Conservation (phyloP, 2,329 filamentous ascomycete species). For the Aspergillus persii region DNA sequence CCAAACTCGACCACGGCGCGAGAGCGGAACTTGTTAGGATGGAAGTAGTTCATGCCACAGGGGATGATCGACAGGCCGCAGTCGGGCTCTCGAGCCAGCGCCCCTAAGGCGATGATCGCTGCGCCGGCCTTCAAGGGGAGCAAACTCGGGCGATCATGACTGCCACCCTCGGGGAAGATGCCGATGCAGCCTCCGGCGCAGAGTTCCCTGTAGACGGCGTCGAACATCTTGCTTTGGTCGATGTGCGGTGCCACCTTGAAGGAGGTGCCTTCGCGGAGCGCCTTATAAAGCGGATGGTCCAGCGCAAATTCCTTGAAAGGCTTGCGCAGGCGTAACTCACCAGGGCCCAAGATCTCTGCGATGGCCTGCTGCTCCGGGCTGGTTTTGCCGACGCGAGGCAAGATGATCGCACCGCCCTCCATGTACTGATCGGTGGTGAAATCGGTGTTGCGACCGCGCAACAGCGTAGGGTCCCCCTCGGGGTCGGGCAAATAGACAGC, state of each 20-base stretch:
- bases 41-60: slow-evolving; percentile 99
- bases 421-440: slow-evolving; percentile 74
- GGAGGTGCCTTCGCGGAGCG: slow-evolving; percentile 70
- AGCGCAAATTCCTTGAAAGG: slow-evolving; percentile 64
- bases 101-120: slow-evolving; percentile 94
- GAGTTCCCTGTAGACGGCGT: slow-evolving; percentile 86
- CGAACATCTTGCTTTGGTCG: slow-evolving; percentile 89
- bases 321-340: slow-evolving; percentile 83
- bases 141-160: slow-evolving; percentile 88
- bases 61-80: slow-evolving; percentile 93
- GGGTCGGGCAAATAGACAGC: slow-evolving; percentile 87
- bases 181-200: slow-evolving; percentile 83
- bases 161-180: slow-evolving; percentile 96
- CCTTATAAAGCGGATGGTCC: slow-evolving; percentile 68
- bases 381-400: slow-evolving; percentile 78
- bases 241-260: slow-evolving; percentile 91
- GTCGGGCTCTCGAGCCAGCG: slow-evolving; percentile 78
- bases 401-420: slow-evolving; percentile 77
- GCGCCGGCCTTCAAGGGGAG: slow-evolving; percentile 93
- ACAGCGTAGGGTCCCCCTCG: slow-evolving; percentile 74
- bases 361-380: slow-evolving; percentile 77
- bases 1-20: slow-evolving; percentile 95
- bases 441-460: slow-evolving; percentile 76
- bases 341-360: slow-evolving; percentile 71
- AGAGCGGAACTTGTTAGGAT: slow-evolving; percentile 96